These are phyloP conservation scores for Verticillium klebahnii DNA, from an alignment of 2,329 filamentous ascomycete species.

Conservation along the genomic window DNA sequence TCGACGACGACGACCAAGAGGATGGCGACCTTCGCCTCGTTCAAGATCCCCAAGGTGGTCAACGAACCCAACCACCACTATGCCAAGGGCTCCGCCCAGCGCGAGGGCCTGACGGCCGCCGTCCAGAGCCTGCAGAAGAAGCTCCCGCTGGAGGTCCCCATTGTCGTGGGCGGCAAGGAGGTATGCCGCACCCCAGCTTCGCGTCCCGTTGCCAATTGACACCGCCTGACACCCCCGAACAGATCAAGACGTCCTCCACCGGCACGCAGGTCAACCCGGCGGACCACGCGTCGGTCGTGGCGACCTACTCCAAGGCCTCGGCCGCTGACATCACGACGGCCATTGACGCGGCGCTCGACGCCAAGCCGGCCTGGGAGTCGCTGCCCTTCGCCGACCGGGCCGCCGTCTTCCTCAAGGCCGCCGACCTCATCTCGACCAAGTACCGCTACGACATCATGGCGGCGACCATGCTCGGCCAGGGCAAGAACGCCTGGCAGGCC, in stretches of 20 bases:
- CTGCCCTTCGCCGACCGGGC: slow-evolving; percentile 88
- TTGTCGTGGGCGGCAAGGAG: slow-evolving; percentile 79
- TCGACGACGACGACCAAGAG: slow-evolving; percentile 25
- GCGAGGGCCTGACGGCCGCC: slow-evolving; percentile 70
- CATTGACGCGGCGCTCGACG: slow-evolving; percentile 80
- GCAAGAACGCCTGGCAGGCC: slow-evolving; percentile 99
- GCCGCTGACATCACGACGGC: slow-evolving; percentile 70
- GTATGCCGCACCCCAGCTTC: slow-evolving; percentile 36
- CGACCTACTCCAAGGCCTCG: slow-evolving; percentile 80
- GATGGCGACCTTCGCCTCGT: slow-evolving; percentile 66
- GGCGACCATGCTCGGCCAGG: slow-evolving; percentile 90
- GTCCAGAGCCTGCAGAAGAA: slow-evolving; percentile 64
- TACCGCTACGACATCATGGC: slow-evolving; percentile 98
- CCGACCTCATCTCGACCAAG: slow-evolving; percentile 83
- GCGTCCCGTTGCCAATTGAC: neutral
- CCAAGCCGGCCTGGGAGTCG: slow-evolving; percentile 80
- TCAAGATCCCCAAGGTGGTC: slow-evolving; percentile 79
- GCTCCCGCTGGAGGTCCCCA: slow-evolving; percentile 71
- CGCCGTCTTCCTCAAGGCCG: slow-evolving; percentile 92
- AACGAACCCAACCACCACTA: slow-evolving; percentile 99
- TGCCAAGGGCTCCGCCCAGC: slow-evolving; percentile 73
- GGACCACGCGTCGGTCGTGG: slow-evolving; percentile 70
- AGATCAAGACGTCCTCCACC: slow-evolving; percentile 64
- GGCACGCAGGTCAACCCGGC: slow-evolving; percentile 78
- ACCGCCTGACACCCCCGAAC: slow-evolving; percentile 2